phyloP scores from a whole-genome alignment of 2,329 filamentous ascomycete genomes.

The Epichloe coenophiala region DNA sequence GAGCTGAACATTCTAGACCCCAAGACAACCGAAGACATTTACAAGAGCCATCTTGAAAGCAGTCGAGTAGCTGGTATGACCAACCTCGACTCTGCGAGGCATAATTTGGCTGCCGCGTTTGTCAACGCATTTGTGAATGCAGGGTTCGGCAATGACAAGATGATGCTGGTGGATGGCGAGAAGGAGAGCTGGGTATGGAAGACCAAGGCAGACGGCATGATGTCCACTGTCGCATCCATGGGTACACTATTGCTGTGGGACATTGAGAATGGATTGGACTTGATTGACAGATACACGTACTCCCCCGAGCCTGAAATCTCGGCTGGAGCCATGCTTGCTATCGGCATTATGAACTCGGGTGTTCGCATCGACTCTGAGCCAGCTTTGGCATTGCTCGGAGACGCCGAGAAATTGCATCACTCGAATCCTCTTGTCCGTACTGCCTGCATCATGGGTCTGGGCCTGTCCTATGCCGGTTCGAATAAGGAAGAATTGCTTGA shows the following conservation, averaged over 20 bases:
- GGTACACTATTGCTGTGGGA: slow-evolving; percentile 91
- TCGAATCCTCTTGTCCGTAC: slow-evolving; percentile 67
- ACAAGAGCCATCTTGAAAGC: slow-evolving; percentile 97
- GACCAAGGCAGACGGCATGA: slow-evolving; percentile 95
- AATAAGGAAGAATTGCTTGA: slow-evolving; percentile 85
- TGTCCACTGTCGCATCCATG: slow-evolving; percentile 87
- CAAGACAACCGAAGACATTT: slow-evolving; percentile 95
- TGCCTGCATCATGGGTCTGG: slow-evolving; percentile 89
- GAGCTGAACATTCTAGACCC: slow-evolving; percentile 95
- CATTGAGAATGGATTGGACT: slow-evolving; percentile 79
- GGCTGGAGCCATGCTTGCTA: slow-evolving; percentile 82
- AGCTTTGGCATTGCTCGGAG: slow-evolving; percentile 72
- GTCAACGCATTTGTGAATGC: slow-evolving; percentile 97
- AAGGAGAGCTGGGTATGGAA: slow-evolving; percentile 98
- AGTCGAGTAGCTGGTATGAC: slow-evolving; percentile 85
- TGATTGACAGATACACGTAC: slow-evolving; percentile 90
- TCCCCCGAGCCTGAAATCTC: slow-evolving; percentile 68
- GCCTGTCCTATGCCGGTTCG: slow-evolving; percentile 85
- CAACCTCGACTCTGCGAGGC: slow-evolving; percentile 86
- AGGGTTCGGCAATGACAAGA: slow-evolving; percentile 88
- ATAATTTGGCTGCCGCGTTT: slow-evolving; percentile 91
- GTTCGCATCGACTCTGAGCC: slow-evolving; percentile 83
- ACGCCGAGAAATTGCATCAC: slow-evolving; percentile 64
- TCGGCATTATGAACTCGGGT: slow-evolving; percentile 90
- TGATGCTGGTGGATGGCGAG: slow-evolving; percentile 85